phyloP scores from a whole-genome alignment of 1,284 basidiomycete species.

The Ustilago sp. region DNA sequence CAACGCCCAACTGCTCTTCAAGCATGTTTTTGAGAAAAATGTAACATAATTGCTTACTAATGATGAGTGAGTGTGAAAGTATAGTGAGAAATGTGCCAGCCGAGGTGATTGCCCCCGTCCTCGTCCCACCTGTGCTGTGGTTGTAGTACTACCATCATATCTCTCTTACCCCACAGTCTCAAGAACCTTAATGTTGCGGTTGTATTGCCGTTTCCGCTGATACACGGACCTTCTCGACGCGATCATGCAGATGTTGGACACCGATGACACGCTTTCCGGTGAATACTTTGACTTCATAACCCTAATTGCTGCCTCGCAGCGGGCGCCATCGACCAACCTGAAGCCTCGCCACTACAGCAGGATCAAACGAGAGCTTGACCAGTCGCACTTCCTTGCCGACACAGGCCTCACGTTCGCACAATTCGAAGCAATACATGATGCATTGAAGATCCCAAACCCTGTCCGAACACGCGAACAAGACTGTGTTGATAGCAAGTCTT shows the following conservation, averaged over 20 bases:
- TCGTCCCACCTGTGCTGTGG: not conserved
- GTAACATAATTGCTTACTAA: no score
- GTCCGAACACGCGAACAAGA: not conserved
- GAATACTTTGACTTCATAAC: no score
- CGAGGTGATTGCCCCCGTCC: no score
- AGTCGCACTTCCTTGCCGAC: no score
- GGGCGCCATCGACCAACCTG: not conserved
- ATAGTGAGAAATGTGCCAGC: no score
- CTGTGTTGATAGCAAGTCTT: not conserved
- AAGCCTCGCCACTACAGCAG: not conserved
- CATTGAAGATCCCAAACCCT: not conserved
- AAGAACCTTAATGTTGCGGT: not conserved
- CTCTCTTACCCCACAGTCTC: not conserved
- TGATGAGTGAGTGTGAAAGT: not conserved
- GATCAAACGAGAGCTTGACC: not conserved
- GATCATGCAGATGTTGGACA: not conserved
- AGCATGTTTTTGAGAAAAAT: no score
- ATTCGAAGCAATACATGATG: not conserved
- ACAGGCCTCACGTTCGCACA: not conserved
- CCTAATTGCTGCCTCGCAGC: no score
- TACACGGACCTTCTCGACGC: no score
- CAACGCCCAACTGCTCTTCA: no score
- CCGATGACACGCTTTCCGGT: no score
- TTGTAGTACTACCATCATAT: not conserved
- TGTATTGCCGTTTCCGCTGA: not conserved